These are phyloP conservation scores for Staphylotrichum longicolle DNA, from an alignment of 495 filamentous ascomycete genomes.

Conservation along the genomic window DNA sequence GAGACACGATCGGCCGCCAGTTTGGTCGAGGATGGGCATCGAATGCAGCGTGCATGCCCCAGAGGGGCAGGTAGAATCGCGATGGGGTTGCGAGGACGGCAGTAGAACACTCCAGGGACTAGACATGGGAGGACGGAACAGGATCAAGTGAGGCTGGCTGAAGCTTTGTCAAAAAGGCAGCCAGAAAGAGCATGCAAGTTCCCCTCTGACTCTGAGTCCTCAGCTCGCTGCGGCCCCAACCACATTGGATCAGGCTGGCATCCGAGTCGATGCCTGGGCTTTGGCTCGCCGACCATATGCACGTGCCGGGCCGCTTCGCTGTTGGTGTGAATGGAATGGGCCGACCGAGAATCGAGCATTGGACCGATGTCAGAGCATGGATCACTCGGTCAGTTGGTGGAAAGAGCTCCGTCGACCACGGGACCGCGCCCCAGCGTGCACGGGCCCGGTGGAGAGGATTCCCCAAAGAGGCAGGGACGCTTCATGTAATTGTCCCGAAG, in stretches of 20 bases:
- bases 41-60: not conserved
- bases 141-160: slow-evolving; percentile 8
- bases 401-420: no score
- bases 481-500: no score
- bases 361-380: no score
- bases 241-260: not conserved
- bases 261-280: not conserved
- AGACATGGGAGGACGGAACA: not conserved
- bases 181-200: not conserved
- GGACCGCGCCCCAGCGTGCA: no score
- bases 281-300: not conserved
- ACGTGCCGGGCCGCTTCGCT: not conserved
- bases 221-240: no score
- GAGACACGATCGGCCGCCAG: not conserved
- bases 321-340: not conserved
- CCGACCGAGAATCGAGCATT: no score
- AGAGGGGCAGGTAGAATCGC: not conserved
- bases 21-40: not conserved
- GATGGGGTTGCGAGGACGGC: no score
- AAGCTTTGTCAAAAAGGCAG: not conserved
- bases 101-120: no score
- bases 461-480: no score
- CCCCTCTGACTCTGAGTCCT: no score
- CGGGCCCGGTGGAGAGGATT: no score
- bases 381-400: no score